Conservation (phyloP, 1,139 yeast species). For the Taphrina betulina region DNA sequence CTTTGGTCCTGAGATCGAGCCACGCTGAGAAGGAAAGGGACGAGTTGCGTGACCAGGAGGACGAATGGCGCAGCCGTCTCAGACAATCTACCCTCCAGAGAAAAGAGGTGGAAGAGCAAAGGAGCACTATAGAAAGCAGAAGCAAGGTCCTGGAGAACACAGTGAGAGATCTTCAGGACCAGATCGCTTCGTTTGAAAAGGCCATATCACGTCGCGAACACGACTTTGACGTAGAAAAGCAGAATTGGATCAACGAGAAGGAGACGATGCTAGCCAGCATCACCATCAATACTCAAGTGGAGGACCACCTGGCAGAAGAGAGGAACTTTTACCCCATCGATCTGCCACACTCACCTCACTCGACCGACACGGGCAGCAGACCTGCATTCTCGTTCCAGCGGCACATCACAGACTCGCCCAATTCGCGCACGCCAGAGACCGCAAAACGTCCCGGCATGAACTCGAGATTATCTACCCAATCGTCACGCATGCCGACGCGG, state of each 20-base stretch:
- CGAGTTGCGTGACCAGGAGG: constrained; percentile 36
- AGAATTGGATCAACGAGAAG: constrained; percentile 3
- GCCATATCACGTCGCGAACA: neutral
- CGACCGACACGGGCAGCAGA: neutral
- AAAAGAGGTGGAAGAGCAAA: constrained; percentile 37
- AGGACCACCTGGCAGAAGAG: constrained; percentile 18
- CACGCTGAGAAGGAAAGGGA: constrained; percentile 46
- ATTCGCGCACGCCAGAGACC: constrained; percentile 15
- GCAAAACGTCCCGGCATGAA: constrained; percentile 22
- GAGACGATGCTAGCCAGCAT: neutral
- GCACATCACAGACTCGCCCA: constrained; percentile 19
- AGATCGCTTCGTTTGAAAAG: neutral
- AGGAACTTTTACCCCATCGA: neutral
- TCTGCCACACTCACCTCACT: neutral
- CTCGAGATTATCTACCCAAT: constrained; percentile 5
- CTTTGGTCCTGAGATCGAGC: constrained; percentile 52
- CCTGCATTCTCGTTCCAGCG: constrained; percentile 13
- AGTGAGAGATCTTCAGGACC: constrained; percentile 32
- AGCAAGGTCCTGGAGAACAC: constrained; percentile 34
- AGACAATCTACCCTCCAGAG: constrained; percentile 40
- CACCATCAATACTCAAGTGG: constrained; percentile 9
- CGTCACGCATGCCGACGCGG: constrained; percentile 1
- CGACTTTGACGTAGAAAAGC: constrained; percentile 3
- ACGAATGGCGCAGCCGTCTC: constrained; percentile 43
- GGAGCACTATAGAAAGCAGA: constrained; percentile 21